These are phyloP conservation scores for Prinsepia uniflora DNA, from an alignment of 306 rosid species.

Conservation along the genomic window DNA sequence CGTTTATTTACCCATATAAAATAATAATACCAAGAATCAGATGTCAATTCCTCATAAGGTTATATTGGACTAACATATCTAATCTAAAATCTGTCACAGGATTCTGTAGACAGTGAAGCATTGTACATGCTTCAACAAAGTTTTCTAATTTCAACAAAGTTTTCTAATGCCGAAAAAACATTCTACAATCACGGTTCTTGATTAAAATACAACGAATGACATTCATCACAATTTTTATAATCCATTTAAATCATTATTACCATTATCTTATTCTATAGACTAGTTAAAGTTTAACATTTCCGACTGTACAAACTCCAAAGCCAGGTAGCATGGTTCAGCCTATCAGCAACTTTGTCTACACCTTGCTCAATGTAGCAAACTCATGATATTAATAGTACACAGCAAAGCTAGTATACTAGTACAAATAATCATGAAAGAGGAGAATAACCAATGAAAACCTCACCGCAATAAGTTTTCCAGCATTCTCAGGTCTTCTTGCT, in stretches of 20 bases:
- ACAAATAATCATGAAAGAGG: not conserved
- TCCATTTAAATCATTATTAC: not conserved
- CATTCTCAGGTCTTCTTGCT: slow-evolving; percentile 76
- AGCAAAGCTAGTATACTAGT: not conserved
- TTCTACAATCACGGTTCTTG: not conserved
- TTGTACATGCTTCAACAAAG: not conserved
- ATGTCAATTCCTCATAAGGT: not conserved
- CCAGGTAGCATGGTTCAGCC: not conserved
- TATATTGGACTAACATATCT: not conserved
- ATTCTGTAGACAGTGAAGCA: not conserved
- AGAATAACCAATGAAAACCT: slow-evolving; percentile 26
- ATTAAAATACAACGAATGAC: not conserved
- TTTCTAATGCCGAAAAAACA: not conserved
- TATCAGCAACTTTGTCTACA: not conserved
- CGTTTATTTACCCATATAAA: not conserved
- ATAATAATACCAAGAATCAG: not conserved
- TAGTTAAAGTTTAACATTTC: not conserved
- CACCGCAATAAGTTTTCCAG: slow-evolving; percentile 78
- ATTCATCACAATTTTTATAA: not conserved
- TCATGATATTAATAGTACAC: not conserved
- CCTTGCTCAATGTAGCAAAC: not conserved
- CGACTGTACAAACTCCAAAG: not conserved
- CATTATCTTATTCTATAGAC: not conserved
- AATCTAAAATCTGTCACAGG: not conserved
- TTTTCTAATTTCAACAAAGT: not conserved